These are phyloP conservation scores for Gremmenia infestans DNA, from an alignment of 2,329 filamentous ascomycete genomes.

Conservation along the genomic window DNA sequence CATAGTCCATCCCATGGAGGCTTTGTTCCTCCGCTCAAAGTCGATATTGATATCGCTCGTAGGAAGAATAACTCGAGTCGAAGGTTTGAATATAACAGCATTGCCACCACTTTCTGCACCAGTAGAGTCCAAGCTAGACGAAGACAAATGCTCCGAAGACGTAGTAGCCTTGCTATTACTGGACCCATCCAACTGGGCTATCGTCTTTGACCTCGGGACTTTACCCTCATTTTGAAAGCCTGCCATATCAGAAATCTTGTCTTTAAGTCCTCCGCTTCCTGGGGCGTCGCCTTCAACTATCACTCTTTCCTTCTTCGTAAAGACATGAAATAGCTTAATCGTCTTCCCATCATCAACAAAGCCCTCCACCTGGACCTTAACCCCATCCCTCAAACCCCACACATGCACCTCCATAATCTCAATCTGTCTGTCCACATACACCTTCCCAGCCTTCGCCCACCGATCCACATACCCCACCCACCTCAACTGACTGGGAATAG, in stretches of 20 bases:
- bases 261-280: conserved; percentile 43
- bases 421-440: conserved; percentile 75
- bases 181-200: conserved; percentile 10
- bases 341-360: conserved; percentile 84
- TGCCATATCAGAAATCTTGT: conserved; percentile 51
- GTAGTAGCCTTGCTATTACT: neutral
- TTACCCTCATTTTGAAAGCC: conserved; percentile 28
- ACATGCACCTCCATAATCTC: conserved; percentile 86
- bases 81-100: conserved; percentile 73
- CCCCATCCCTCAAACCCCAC: conserved; percentile 82
- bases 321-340: conserved; percentile 80
- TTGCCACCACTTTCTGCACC: conserved; percentile 55
- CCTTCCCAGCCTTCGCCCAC: conserved; percentile 71
- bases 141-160: neutral
- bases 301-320: conserved; percentile 65
- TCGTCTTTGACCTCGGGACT: conserved; percentile 12
- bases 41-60: conserved; percentile 87
- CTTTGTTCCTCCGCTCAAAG: conserved; percentile 79
- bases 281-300: conserved; percentile 57
- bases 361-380: conserved; percentile 81
- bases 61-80: conserved; percentile 61
- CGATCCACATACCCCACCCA: conserved; percentile 86
- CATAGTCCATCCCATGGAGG: conserved; percentile 76
- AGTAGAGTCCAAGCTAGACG: conserved; percentile 27
- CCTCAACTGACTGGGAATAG: conserved; percentile 85